These are phyloP conservation scores for Dothistroma pini DNA, from an alignment of 2,329 filamentous ascomycete genomes.

Conservation along the genomic window DNA sequence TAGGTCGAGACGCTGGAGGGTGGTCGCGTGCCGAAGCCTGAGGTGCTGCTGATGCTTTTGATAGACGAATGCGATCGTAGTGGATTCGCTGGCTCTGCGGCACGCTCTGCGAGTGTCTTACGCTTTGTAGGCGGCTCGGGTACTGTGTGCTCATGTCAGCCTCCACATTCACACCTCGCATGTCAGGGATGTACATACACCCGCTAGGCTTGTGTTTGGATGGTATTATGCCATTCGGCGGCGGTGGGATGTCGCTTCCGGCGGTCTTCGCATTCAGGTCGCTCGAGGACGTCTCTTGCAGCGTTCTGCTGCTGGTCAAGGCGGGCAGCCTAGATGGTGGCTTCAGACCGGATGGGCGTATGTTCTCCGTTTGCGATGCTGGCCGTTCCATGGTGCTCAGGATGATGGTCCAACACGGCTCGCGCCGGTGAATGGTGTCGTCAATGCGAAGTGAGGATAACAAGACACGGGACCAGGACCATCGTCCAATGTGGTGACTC, in stretches of 20 bases:
- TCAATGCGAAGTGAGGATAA: constrained; percentile 5
- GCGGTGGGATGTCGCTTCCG: constrained; percentile 33
- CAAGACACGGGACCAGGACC: not conserved
- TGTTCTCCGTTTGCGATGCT: constrained; percentile 32
- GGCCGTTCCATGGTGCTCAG: constrained; percentile 29
- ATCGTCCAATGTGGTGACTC: not conserved
- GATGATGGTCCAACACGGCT: not conserved
- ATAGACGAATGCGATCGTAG: constrained; percentile 27
- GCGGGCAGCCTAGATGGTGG: constrained; percentile 32
- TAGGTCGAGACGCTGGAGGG: constrained; percentile 33
- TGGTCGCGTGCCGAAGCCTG: constrained; percentile 23
- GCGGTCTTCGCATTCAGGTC: constrained; percentile 49
- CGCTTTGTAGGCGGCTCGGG: constrained; percentile 49
- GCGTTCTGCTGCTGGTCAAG: constrained; percentile 15
- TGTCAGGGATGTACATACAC: constrained; percentile 36
- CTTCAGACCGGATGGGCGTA: constrained; percentile 32
- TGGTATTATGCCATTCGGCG: constrained; percentile 28
- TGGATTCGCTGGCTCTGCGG: constrained; percentile 42
- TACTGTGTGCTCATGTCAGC: constrained; percentile 29
- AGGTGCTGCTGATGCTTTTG: constrained; percentile 17
- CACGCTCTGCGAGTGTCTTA: constrained; percentile 49
- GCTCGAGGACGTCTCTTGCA: constrained; percentile 34
- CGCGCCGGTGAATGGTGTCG: not conserved
- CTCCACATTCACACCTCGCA: not conserved
- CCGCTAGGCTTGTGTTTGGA: constrained; percentile 52